Percentiles rank a stretch among this genome's conserved stretches.
Conservation (phyloP, 2,329 filamentous ascomycete genomes). For the Podosphaera xanthii region DNA sequence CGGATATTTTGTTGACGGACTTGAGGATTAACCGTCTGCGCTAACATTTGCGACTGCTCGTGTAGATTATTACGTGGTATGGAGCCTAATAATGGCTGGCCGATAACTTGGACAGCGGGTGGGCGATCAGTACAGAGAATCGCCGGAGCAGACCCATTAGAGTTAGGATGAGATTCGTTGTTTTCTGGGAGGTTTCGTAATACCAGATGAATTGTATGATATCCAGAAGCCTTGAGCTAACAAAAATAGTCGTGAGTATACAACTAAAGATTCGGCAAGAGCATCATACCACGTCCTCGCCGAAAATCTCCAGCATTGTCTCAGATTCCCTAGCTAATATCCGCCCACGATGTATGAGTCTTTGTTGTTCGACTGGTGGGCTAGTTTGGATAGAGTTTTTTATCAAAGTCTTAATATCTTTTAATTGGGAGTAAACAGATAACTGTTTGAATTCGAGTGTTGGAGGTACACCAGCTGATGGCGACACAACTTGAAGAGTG, state of each 20-base stretch:
- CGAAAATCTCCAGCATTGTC: conserved; percentile 33
- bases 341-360: conserved; percentile 37
- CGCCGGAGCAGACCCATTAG: background rate
- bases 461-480: conserved; percentile 28
- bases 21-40: conserved; percentile 11
- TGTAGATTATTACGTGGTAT: conserved; percentile 4
- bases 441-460: conserved; percentile 27
- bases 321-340: conserved; percentile 30
- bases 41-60: conserved; percentile 7
- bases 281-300: conserved; percentile 21
- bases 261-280: background rate
- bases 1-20: conserved; percentile 10
- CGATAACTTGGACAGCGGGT: background rate
- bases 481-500: conserved; percentile 35
- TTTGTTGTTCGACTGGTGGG: conserved; percentile 30
- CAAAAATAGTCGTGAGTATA: background rate
- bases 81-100: background rate
- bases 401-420: conserved; percentile 34
- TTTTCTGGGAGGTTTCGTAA: conserved; percentile 20
- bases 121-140: background rate
- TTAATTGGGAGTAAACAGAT: conserved; percentile 27
- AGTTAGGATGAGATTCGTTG: background rate
- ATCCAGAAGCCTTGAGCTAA: conserved; percentile 23
- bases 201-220: conserved; percentile 31
- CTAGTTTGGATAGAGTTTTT: conserved; percentile 26